Evolutionary conservation across 805 yeast genomes (phyloP), one percentile per base, ranked within the genome.

Genomic region (Zygosaccharomyces lentus): DNA sequence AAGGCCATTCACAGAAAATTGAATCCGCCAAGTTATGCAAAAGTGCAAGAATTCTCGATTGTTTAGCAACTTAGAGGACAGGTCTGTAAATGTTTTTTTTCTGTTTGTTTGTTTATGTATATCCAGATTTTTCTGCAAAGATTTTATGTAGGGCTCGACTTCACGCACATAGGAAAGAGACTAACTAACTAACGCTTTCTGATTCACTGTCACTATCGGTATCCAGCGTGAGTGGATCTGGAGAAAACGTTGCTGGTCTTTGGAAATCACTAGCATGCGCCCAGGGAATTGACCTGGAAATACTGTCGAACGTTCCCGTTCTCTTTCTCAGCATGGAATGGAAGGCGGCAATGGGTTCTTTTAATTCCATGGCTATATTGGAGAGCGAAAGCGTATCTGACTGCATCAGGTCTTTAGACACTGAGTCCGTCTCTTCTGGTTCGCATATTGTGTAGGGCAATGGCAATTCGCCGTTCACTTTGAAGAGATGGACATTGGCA

Each of bases 11-110:
- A 83, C 59, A 76, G 96, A 52, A 80, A 73, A 50, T 65, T 93
- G 46, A 79, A 89, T 55, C 98, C 99, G 2, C 99, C 99, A 26
- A 88, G 87, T 60, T 93, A 93, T 65, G 97, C 97, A 7, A 93
- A 93, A 65, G 98, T 93, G 34, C 98, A 90, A 64, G 93, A 86
- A 42, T 66, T 66, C 49, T 53, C 66, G 6, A 58, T 32, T 26
- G 37, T 23, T 15, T 34, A 21, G 10, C 15, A 25, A 13, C 34
- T 13, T 25, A 10, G 23, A 24, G 17, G 37, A 32, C 10, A 9
- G 8, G 41, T 25, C 32, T 37, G 41, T 24, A 25, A 15, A 23
- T 43, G 29, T n/a, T 12, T 19, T 43, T 26, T 17, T 13, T n/a
- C n/a, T n/a, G n/a, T n/a, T n/a, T n/a, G n/a, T n/a, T n/a, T n/a